phyloP scores from a whole-genome alignment of 1,139 yeast genomes.

The Pichia sp. region DNA sequence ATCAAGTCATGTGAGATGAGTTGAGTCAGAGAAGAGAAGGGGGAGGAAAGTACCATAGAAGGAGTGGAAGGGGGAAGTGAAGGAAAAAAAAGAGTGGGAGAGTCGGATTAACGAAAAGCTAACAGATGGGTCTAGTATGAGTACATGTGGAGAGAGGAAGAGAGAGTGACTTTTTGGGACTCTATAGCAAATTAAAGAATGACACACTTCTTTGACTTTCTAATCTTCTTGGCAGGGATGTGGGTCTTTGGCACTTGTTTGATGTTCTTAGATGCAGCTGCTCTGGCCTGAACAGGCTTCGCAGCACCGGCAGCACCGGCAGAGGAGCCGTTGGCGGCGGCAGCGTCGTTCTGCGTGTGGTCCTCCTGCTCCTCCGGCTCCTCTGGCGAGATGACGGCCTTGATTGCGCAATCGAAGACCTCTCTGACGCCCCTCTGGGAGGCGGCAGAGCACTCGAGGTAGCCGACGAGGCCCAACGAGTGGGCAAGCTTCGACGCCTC shows the following conservation, averaged over 20 bases:
- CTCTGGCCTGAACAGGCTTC: slow-evolving; percentile 3
- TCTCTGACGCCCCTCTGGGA: slow-evolving; percentile 83
- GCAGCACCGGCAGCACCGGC: slow-evolving; percentile 3
- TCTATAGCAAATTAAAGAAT: slow-evolving; percentile 37
- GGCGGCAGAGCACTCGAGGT: slow-evolving; percentile 91
- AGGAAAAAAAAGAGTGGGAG: no score
- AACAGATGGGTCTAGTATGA: not conserved
- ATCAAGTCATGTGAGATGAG: not conserved
- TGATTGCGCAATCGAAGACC: slow-evolving; percentile 77
- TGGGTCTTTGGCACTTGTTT: slow-evolving; percentile 15
- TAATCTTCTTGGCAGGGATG: slow-evolving; percentile 33
- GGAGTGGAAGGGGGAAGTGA: not conserved
- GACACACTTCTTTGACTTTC: slow-evolving; percentile 46
- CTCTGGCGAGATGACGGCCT: slow-evolving; percentile 63
- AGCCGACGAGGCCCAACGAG: slow-evolving; percentile 69
- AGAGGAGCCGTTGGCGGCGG: slow-evolving; percentile 34
- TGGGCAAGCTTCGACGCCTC: slow-evolving; percentile 69
- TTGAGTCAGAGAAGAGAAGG: not conserved
- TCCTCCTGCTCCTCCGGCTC: slow-evolving; percentile 20
- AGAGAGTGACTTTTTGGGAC: not conserved
- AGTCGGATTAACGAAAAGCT: no score
- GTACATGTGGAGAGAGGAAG: not conserved
- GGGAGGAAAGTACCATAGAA: no score
- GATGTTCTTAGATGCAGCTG: slow-evolving; percentile 12
- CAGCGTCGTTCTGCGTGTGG: slow-evolving; percentile 6